Percentiles rank a stretch among this genome's conserved stretches.
These are phyloP conservation scores for Aegilops umbellulata DNA, from an alignment of 176 grass and related monocot genomes.

Conservation along the genomic window DNA sequence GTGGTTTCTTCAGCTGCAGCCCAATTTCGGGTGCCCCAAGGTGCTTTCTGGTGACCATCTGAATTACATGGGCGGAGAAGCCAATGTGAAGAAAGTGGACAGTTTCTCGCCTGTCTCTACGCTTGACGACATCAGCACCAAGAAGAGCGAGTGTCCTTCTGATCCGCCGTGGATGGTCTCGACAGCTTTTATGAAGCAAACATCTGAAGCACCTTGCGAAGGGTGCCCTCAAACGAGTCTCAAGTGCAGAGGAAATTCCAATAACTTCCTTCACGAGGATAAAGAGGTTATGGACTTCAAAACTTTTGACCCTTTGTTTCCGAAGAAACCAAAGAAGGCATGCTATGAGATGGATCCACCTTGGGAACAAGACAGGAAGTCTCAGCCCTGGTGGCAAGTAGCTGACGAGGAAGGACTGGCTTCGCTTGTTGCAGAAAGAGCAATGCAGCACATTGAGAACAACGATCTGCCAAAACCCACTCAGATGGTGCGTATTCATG, in stretches of 20 bases:
- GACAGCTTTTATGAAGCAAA: conserved; percentile 52
- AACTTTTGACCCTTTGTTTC: conserved; percentile 38
- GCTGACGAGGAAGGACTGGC: conserved; percentile 70
- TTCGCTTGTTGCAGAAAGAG: conserved; percentile 68
- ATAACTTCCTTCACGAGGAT: conserved; percentile 32
- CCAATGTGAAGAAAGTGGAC: conserved; percentile 31
- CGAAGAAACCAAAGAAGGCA: conserved; percentile 40
- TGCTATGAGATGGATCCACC: conserved; percentile 36
- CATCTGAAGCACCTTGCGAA: conserved; percentile 27
- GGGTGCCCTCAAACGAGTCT: conserved; percentile 9
- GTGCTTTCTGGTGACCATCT: conserved; percentile 42
- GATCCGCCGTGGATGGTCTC: conserved; percentile 43
- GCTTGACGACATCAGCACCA: conserved; percentile 23
- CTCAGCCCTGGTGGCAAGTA: conserved; percentile 78
- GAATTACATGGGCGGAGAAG: conserved; percentile 23
- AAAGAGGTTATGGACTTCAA: conserved; percentile 52
- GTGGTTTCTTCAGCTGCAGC: conserved; percentile 94
- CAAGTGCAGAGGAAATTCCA: conserved; percentile 44
- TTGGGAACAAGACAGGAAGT: conserved; percentile 51
- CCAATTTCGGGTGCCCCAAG: conserved; percentile 60
- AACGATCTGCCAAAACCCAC: conserved; percentile 82
- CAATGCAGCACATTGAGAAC: conserved; percentile 65
- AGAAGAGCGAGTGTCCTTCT: conserved; percentile 30
- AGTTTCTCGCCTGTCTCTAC: conserved; percentile 14
- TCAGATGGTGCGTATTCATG: conserved; percentile 31